Evolutionary conservation across 2,329 filamentous ascomycete genomes (phyloP).

Genomic region (Macrophomina phaseolina): DNA sequence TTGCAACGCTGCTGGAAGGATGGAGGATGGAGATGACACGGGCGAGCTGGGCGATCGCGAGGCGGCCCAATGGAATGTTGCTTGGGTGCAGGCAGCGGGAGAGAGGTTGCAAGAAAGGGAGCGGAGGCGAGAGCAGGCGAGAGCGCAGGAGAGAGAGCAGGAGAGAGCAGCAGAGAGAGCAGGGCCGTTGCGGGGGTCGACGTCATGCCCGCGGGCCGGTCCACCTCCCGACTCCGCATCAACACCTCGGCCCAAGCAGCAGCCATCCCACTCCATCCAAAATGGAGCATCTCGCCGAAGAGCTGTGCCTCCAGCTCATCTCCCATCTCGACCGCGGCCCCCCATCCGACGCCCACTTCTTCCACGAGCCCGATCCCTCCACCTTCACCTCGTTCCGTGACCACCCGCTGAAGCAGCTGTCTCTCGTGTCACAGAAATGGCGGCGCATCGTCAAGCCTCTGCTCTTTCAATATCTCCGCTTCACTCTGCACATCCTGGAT

Average conservation of each 20-base stretch:
- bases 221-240: constrained; percentile 12
- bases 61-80: neutral
- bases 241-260: constrained; percentile 1
- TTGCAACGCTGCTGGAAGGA: neutral
- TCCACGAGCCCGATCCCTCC: constrained; percentile 37
- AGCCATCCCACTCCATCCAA: neutral
- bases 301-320: constrained; percentile 43
- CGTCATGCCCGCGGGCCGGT: constrained; percentile 9
- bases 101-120: too few relatives aligned
- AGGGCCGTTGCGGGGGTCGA: neutral
- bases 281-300: constrained; percentile 43
- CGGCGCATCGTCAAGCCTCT: constrained; percentile 40
- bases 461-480: constrained; percentile 40
- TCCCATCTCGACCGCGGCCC: constrained; percentile 38
- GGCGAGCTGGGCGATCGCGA: neutral
- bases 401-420: constrained; percentile 36
- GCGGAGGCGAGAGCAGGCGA: neutral
- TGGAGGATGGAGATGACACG: neutral
- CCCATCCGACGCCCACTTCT: constrained; percentile 41
- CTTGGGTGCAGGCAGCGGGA: too few relatives aligned
- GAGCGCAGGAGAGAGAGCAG: neutral
- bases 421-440: constrained; percentile 41
- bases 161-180: neutral
- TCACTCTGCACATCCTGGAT: constrained; percentile 28
- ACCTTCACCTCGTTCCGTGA: constrained; percentile 31